Base-by-base conservation (phyloP, 139 green algal species). In the Micractinium conductrix region DNA sequence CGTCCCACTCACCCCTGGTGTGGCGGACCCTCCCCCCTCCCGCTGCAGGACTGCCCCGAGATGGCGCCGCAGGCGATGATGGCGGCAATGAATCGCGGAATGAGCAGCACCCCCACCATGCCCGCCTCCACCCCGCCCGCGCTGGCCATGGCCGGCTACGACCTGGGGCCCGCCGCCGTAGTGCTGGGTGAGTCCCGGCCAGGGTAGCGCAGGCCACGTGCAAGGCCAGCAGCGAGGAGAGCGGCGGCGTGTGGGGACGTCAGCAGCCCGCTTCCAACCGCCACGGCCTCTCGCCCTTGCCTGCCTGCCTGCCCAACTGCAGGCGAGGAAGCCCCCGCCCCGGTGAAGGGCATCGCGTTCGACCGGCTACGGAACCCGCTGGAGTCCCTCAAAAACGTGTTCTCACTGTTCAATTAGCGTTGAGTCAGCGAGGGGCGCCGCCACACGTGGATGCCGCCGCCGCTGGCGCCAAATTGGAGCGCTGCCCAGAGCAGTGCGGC, bases 71-170 rank as follows among this genome's bases (percentile, higher is more conserved):
- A 74, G 9, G n/a, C n/a, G 5, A 74, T 84, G 78, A 84, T 84
- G 78, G 63, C 63, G 16, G 17, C 17, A 17, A 84, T 84, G 78
- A 55, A 84, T 10, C 6, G 17, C 2, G 78, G 78, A 62, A 84
- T 84, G 78, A 12, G 16, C n/a, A n/a, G 43, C 9, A 33, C 14
- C 1, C 5, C 65, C 5, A 62, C 63, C 26, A 84, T 84, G 78
- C 78, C 78, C 9, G 63, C 28, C 40, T 19, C 3, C 42, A 84
- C 78, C 7, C 42, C 67, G 3, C 78, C 62, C 12, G 43, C 43
- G 1, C n/a, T 22, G 12, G 78, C 78, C 33, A 84, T 76, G 78
- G 30, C 43, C 2, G 78, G 78, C 22, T 84, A 84, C 78, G 78
- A 84, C 63, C 62, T 84, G 43, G 78, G 78, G 8, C 55, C 55